These are phyloP conservation scores for Emericellopsis atlantica DNA, from an alignment of 2,329 filamentous ascomycete species.

Conservation along the genomic window DNA sequence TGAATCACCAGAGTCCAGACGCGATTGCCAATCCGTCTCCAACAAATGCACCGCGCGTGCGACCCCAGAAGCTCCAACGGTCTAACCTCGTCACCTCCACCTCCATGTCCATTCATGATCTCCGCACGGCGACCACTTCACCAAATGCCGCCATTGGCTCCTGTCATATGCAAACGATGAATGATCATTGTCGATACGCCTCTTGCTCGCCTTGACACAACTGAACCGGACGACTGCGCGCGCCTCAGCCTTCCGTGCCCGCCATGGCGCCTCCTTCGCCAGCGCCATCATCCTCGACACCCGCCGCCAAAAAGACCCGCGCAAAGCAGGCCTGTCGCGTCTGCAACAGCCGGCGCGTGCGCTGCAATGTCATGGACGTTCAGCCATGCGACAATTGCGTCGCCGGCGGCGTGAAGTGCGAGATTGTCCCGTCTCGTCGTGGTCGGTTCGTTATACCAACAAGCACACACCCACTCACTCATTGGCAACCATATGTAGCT, in stretches of 20 bases:
- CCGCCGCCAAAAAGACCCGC: conserved; percentile 5
- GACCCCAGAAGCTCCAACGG: too few species aligned
- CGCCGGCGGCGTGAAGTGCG: conserved; percentile 12
- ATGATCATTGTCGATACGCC: too few species aligned
- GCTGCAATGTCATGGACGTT: conserved; percentile 20
- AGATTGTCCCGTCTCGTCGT: conserved; percentile 18
- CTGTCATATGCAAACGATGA: too few species aligned
- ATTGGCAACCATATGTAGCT: too few species aligned
- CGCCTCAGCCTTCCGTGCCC: not conserved
- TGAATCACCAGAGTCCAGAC: too few species aligned
- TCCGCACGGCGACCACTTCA: too few species aligned
- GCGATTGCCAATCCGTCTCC: too few species aligned
- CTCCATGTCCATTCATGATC: too few species aligned
- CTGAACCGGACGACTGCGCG: not conserved
- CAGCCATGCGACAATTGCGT: conserved; percentile 19
- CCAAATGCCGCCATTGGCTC: too few species aligned
- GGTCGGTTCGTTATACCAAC: conserved; percentile 13
- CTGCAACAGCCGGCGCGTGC: conserved; percentile 19
- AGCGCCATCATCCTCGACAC: not conserved
- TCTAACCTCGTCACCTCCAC: too few species aligned
- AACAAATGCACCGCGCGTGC: too few species aligned
- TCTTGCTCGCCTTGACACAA: too few species aligned
- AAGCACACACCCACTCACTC: not conserved
- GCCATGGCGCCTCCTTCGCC: not conserved
- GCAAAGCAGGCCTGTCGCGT: conserved; percentile 21